Base-by-base conservation (phyloP, 2,329 filamentous ascomycete species). In the Colletotrichum ledebouriae region DNA sequence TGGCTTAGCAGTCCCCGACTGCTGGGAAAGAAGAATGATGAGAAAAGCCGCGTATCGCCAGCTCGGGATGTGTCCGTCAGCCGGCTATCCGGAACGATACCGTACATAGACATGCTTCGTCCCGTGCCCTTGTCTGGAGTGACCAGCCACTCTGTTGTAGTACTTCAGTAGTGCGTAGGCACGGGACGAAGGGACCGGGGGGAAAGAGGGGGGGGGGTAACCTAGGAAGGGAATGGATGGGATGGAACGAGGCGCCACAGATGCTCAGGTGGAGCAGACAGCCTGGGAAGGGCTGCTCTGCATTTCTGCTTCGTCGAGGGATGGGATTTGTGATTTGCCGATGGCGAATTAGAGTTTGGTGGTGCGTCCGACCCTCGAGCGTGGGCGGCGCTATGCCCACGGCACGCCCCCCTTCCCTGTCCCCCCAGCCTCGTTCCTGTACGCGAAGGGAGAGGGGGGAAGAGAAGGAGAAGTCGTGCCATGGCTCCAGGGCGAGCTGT, bases 291-390 rank as follows among this genome's bases (percentile, higher is more conserved):
- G 52, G 33, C 52, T n/a, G 46, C n/a, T 15, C 20, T 20, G 20
- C 46, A 17, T 46, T 34, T 39, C 20, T 29, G 20, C 33, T 52
- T 13, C 46, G 25, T 49, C 47, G 29, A 58, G 56, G 47, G 47
- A 67, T 67, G 63, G 63, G 42, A 67, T 63, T 67, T 44, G 50
- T 33, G 50, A 57, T 63, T 52, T 56, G 42, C 59, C 34, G 59
- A 63, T 34, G 34, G 29, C 33, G 34, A 47, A 25, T 37, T 63
- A 67, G 44, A 57, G 59, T 67, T 67, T 57, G 59, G 17, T 42
- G 42, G 50, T 50, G 63, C 63, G 49, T 67, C 42, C 25, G 33
- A 44, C 62, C 20, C 13, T 63, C 63, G 52, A 55, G 50, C 42
- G 42, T 37, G n/a, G 29, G 46, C 47, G 52, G 29, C 29, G 29